A percentile compares a stretch with the other conserved stretches of the same genome.
phyloP scores from a whole-genome alignment of 2,329 filamentous ascomycete genomes.

The Aphanoascus verrucosus region DNA sequence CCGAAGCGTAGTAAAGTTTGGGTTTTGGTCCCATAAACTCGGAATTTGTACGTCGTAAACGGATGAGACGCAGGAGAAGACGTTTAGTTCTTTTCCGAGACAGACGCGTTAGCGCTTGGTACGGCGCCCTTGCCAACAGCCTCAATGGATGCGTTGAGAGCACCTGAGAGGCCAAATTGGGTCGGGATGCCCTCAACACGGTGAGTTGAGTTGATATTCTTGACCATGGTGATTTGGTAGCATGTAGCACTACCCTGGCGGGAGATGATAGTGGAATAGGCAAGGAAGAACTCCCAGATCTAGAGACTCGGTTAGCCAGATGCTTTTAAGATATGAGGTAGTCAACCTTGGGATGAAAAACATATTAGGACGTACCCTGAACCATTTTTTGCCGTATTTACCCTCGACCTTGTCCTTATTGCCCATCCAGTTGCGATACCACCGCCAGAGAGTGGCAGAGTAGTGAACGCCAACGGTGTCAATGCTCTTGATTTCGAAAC shows the following conservation, averaged over 20 bases:
- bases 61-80: neutral
- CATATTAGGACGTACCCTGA: slow-evolving; percentile 57
- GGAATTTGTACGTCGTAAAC: neutral
- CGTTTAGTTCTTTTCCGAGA: neutral
- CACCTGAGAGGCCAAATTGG: slow-evolving; percentile 59
- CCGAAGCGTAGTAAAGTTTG: neutral
- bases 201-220: slow-evolving; percentile 83
- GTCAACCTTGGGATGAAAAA: slow-evolving; percentile 1
- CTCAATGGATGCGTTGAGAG: slow-evolving; percentile 42
- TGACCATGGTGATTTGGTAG: slow-evolving; percentile 77
- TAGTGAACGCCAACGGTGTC: slow-evolving; percentile 97
- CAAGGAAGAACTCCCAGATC: slow-evolving; percentile 90
- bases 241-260: slow-evolving; percentile 76
- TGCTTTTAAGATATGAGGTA: neutral
- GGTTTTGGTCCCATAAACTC: neutral
- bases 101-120: slow-evolving; percentile 9
- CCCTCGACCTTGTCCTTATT: slow-evolving; percentile 86
- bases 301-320: slow-evolving; percentile 24
- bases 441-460: slow-evolving; percentile 90
- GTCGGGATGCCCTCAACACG: slow-evolving; percentile 61
- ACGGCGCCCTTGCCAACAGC: slow-evolving; percentile 25
- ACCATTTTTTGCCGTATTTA: slow-evolving; percentile 95
- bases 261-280: slow-evolving; percentile 71
- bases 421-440: slow-evolving; percentile 97
- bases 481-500: slow-evolving; percentile 81